These are phyloP conservation scores for Chamaecyparis obtusa DNA, from an alignment of 75 land plant genomes.

Conservation along the genomic window DNA sequence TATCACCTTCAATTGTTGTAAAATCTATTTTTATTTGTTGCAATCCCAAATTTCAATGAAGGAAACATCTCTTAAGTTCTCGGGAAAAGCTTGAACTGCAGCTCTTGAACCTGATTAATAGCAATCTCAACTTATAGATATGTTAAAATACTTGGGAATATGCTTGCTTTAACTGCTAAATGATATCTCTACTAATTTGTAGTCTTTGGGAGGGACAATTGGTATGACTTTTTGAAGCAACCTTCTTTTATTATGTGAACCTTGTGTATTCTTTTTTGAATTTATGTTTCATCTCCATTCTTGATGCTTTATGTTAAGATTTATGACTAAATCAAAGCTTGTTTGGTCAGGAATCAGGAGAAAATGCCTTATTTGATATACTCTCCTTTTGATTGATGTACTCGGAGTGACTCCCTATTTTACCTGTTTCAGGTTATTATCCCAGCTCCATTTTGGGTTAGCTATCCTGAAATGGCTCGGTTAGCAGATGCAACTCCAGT, in stretches of 20 bases:
- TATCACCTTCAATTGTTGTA: not conserved
- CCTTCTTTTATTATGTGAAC: not conserved
- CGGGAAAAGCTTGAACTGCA: not conserved
- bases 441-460: slow-evolving; percentile 96
- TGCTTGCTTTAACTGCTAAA: not conserved
- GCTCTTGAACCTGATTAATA: not conserved
- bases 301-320: not conserved
- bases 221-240: not conserved
- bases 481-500: slow-evolving; percentile 91
- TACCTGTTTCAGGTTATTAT: slow-evolving; percentile 70
- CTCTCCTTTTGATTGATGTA: not conserved
- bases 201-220: not conserved
- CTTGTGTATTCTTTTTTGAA: not conserved
- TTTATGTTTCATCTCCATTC: not conserved
- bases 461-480: slow-evolving; percentile 95
- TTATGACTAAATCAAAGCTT: not conserved
- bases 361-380: not conserved
- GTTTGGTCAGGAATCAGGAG: not conserved
- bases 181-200: not conserved
- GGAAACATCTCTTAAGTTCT: not conserved
- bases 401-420: not conserved
- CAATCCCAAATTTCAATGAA: not conserved
- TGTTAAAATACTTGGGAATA: not conserved
- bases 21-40: not conserved
- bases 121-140: not conserved